Evolutionary conservation across 2,329 filamentous ascomycete genomes (phyloP).

Genomic region (Falciphora oryzae): DNA sequence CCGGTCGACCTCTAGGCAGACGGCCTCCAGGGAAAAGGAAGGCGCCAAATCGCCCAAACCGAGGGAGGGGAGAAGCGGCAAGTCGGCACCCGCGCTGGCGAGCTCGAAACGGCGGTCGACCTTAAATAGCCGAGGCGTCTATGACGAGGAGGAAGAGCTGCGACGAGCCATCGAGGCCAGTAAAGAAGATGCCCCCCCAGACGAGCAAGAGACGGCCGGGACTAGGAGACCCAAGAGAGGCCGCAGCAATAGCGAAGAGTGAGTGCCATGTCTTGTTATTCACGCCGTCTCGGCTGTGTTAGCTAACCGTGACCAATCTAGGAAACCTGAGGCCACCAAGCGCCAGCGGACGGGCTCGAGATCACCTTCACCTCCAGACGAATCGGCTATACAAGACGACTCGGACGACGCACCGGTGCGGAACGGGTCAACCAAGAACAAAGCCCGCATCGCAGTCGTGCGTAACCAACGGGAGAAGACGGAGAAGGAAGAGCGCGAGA

Average conservation of each 20-base stretch:
- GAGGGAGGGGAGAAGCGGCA: constrained; percentile 51
- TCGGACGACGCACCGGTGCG: constrained; percentile 60
- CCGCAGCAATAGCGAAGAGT: constrained; percentile 93
- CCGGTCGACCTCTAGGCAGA: constrained; percentile 48
- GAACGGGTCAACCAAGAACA: constrained; percentile 47
- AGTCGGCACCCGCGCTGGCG: constrained; percentile 37
- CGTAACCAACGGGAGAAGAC: constrained; percentile 58
- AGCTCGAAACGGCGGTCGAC: constrained; percentile 83
- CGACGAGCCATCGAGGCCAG: constrained; percentile 91
- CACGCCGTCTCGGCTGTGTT: constrained; percentile 9
- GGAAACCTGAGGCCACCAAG: constrained; percentile 67
- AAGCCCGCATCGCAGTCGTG: constrained; percentile 46
- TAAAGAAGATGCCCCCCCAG: constrained; percentile 66
- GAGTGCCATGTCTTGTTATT: constrained; percentile 35
- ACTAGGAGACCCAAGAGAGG: constrained; percentile 71
- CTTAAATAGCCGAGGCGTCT: constrained; percentile 94
- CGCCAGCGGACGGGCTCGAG: constrained; percentile 77
- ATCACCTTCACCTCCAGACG: constrained; percentile 55
- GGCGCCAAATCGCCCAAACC: constrained; percentile 46
- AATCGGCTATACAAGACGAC: constrained; percentile 48
- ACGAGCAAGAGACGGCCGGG: constrained; percentile 45
- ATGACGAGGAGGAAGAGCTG: constrained; percentile 89
- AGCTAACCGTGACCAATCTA: constrained; percentile 32
- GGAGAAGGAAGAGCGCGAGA: constrained; percentile 69
- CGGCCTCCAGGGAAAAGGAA: constrained; percentile 41